These are phyloP conservation scores for Camellia sinensis DNA, from an alignment of 148 eudicot genomes.

Conservation along the genomic window DNA sequence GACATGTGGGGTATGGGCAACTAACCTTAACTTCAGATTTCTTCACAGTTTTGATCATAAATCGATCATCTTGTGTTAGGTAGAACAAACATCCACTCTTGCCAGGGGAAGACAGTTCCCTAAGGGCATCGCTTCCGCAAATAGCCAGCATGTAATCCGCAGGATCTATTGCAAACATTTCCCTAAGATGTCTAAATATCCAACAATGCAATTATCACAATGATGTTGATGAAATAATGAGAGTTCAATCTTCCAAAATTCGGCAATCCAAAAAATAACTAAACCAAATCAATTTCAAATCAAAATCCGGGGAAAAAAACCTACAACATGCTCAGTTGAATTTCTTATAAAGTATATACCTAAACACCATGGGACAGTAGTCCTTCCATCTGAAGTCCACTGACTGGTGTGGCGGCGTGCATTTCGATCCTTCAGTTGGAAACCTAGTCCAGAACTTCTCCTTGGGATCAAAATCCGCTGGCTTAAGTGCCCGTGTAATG, in stretches of 20 bases:
- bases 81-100: slow-evolving; percentile 91
- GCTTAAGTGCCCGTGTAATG: slow-evolving; percentile 28
- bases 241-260: not conserved
- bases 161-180: slow-evolving; percentile 67
- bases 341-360: slow-evolving; percentile 29
- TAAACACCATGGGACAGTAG: slow-evolving; percentile 79
- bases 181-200: slow-evolving; percentile 59
- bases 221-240: not conserved
- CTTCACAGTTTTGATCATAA: slow-evolving; percentile 80
- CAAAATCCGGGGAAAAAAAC: not conserved
- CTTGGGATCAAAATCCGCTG: slow-evolving; percentile 52
- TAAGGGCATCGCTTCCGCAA: slow-evolving; percentile 79
- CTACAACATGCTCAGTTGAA: not conserved
- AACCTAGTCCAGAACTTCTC: slow-evolving; percentile 68
- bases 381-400: slow-evolving; percentile 80
- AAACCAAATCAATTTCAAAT: not conserved
- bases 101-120: slow-evolving; percentile 87
- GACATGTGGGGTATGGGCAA: slow-evolving; percentile 9
- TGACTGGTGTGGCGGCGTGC: slow-evolving; percentile 82
- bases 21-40: slow-evolving; percentile 86
- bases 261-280: not conserved
- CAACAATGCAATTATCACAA: not conserved
- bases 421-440: slow-evolving; percentile 65
- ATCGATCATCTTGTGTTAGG: slow-evolving; percentile 74
- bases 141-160: slow-evolving; percentile 91